Percentiles rank a stretch among this genome's conserved stretches.
phyloP scores from a whole-genome alignment of 73 alveolate genomes.

The Paramecium bursaria region DNA sequence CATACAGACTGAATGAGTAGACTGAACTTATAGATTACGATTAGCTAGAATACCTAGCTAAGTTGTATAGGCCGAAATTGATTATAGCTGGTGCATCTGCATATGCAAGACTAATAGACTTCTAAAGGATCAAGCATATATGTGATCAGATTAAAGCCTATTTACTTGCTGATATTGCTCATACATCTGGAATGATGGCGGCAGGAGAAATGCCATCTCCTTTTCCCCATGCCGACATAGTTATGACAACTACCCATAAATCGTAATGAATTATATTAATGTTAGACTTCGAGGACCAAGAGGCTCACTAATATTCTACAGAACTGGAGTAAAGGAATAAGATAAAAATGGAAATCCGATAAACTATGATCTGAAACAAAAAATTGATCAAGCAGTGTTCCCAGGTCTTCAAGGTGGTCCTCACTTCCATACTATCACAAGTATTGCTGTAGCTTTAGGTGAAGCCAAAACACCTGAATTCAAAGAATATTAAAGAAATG shows the following conservation, averaged over 20 bases:
- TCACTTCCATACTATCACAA: constrained; percentile 93
- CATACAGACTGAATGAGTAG: constrained; percentile 83
- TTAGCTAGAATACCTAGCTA: constrained; percentile 86
- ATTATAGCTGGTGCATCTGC: constrained; percentile 94
- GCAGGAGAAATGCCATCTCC: constrained; percentile 86
- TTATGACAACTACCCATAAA: constrained; percentile 97
- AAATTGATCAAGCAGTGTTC: constrained; percentile 90
- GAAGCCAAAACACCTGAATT: constrained; percentile 87
- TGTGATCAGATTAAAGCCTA: constrained; percentile 92
- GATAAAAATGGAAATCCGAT: constrained; percentile 66
- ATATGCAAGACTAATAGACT: constrained; percentile 92
- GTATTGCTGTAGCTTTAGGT: constrained; percentile 85
- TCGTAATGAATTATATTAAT: constrained; percentile 31
- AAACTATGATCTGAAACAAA: constrained; percentile 69
- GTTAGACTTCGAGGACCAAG: constrained; percentile 94
- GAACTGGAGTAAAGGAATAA: constrained; percentile 75
- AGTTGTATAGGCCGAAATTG: constrained; percentile 91
- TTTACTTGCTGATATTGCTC: constrained; percentile 96
- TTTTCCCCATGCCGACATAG: constrained; percentile 93
- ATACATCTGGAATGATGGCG: constrained; percentile 93
- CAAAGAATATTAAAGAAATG: constrained; percentile 82
- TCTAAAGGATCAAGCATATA: constrained; percentile 78
- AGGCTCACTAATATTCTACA: constrained; percentile 90
- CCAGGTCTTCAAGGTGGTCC: constrained; percentile 98
- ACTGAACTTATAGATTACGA: constrained; percentile 94